Evolutionary conservation across 768 basidiomycete species (phyloP).

Genomic region (Scleroderma bovista): DNA sequence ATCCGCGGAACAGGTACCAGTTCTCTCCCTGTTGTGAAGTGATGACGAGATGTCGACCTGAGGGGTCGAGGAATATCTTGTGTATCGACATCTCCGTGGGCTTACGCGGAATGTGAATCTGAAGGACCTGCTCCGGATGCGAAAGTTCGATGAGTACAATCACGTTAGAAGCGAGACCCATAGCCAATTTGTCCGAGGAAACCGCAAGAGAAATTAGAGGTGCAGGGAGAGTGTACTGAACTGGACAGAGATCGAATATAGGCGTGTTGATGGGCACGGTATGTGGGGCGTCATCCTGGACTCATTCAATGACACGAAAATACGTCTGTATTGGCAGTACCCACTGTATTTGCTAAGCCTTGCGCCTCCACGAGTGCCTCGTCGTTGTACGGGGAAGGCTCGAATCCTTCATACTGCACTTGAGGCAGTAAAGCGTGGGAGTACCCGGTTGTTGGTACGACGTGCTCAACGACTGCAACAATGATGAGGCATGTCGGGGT

Average conservation of each 20-base stretch:
- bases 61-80: constrained; percentile 88
- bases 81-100: constrained; percentile 70
- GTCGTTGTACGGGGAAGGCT: constrained; percentile 55
- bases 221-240: constrained; percentile 86
- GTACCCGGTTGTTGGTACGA: constrained; percentile 43
- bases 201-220: constrained; percentile 79
- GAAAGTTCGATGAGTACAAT: constrained; percentile 88
- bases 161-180: constrained; percentile 71
- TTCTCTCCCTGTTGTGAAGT: constrained; percentile 88
- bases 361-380: constrained; percentile 43
- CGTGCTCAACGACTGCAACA: constrained; percentile 78
- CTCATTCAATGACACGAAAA: constrained; percentile 6
- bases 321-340: neutral
- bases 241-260: constrained; percentile 79
- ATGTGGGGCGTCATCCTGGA: constrained; percentile 26
- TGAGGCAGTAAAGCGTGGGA: constrained; percentile 42
- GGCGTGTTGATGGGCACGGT: constrained; percentile 40
- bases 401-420: constrained; percentile 85
- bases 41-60: constrained; percentile 84
- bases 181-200: constrained; percentile 80
- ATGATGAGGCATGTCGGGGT: constrained; percentile 1
- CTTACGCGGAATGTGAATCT: constrained; percentile 72
- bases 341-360: constrained; percentile 22
- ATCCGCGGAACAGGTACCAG: constrained; percentile 80
- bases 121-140: constrained; percentile 79